Conservation (phyloP, 1,284 basidiomycete genomes). For the Rugosomyces carneus region DNA sequence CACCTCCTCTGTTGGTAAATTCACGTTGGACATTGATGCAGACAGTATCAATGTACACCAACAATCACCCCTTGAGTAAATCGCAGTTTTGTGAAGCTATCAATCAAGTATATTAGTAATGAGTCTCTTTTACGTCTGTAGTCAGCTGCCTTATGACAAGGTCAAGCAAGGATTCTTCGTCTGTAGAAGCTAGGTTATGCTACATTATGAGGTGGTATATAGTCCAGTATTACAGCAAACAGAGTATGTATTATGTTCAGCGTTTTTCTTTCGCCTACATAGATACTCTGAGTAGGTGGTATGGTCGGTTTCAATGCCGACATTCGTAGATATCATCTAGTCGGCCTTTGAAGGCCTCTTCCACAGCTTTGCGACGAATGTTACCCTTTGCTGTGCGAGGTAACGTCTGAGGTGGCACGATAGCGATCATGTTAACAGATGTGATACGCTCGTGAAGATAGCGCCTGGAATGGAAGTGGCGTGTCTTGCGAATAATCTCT, state of each 20-base stretch:
- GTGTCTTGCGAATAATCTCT: slow-evolving; percentile 60
- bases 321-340: slow-evolving; percentile 44
- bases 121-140: too few species aligned
- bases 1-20: slow-evolving; percentile 4
- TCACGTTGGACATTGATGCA: slow-evolving; percentile 9
- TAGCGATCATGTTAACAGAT: slow-evolving; percentile 45
- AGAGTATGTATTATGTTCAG: neutral
- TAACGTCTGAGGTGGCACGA: slow-evolving; percentile 48
- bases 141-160: too few species aligned
- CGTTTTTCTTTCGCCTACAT: neutral
- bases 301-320: slow-evolving; percentile 3
- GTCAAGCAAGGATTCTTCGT: neutral
- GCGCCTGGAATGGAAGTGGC: slow-evolving; percentile 54
- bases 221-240: too few species aligned
- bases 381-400: slow-evolving; percentile 69
- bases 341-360: slow-evolving; percentile 44
- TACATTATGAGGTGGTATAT: neutral
- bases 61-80: neutral
- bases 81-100: too few species aligned
- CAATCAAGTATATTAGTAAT: too few species aligned
- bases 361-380: slow-evolving; percentile 57
- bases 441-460: slow-evolving; percentile 66
- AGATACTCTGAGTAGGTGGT: neutral
- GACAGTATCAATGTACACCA: neutral
- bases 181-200: neutral